A percentile compares a stretch with the other conserved stretches of the same genome.
Evolutionary conservation across 164 flowering plant species (phyloP).

Genomic region (Nymphaea colorata): DNA sequence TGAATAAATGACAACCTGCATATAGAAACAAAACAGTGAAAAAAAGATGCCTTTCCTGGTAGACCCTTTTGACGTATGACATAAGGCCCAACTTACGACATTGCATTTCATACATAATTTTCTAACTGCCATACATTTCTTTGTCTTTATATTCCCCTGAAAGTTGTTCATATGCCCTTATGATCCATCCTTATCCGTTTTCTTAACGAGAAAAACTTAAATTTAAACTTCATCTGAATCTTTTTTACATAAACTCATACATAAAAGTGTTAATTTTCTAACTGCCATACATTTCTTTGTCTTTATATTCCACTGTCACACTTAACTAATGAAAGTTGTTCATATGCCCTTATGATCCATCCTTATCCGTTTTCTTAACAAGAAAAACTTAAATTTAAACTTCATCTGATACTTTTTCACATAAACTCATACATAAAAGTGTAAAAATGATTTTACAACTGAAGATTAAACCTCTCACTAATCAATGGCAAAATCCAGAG

Average conservation of each 20-base stretch:
- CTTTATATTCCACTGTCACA: no score
- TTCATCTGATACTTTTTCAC: no score
- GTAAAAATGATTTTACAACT: no score
- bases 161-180: no score
- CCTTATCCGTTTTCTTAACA: background rate
- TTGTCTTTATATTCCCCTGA: no score
- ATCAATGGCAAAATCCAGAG: no score
- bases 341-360: background rate
- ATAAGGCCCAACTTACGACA: background rate
- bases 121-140: background rate
- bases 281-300: background rate
- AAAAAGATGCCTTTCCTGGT: background rate
- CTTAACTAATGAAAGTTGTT: background rate
- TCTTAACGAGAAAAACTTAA: background rate
- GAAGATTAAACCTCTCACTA: no score
- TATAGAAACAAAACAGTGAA: background rate
- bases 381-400: background rate
- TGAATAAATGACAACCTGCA: constrained; percentile 79
- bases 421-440: no score
- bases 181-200: background rate
- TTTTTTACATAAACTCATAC: no score
- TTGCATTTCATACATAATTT: background rate
- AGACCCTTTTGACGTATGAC: background rate
- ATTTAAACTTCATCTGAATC: no score
- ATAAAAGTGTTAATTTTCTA: no score